Conservation (phyloP, 163 green algal genomes). For the Prototheca stagnorum region DNA sequence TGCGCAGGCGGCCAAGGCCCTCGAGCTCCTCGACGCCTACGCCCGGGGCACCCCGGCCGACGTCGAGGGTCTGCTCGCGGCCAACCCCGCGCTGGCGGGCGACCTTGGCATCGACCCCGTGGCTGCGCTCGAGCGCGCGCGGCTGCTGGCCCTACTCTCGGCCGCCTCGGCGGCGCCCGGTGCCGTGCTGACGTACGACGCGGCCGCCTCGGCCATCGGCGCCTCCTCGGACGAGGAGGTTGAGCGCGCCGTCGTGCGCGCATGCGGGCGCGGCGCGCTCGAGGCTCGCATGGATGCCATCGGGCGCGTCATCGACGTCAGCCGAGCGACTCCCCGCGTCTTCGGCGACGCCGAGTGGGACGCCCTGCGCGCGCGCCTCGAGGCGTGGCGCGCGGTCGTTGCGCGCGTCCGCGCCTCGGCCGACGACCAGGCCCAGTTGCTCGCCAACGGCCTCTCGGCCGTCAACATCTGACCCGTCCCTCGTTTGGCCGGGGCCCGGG, state of each 20-base stretch:
- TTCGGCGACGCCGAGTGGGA: background rate
- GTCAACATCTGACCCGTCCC: constrained; percentile 1
- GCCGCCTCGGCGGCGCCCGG: background rate
- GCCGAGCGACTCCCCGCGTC: background rate
- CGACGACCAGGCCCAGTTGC: background rate
- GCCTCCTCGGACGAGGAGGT: background rate
- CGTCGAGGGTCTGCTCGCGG: background rate
- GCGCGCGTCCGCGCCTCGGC: background rate
- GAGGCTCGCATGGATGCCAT: constrained; percentile 1
- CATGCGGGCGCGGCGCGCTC: background rate
- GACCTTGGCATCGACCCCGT: background rate
- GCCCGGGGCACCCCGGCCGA: background rate
- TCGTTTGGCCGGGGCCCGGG: too few relatives aligned
- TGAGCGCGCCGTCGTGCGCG: background rate
- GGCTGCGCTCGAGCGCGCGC: background rate
- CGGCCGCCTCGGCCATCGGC: background rate
- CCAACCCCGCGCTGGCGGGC: background rate
- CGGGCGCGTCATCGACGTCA: background rate
- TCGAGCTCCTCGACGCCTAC: background rate
- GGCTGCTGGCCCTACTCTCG: background rate
- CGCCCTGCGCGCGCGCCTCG: background rate
- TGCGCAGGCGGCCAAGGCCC: background rate
- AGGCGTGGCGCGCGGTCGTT: background rate
- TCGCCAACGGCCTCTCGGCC: background rate
- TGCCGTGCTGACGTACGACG: background rate